These are phyloP conservation scores for Coleophoma cylindrospora DNA, from an alignment of 2,329 filamentous ascomycete genomes.

Conservation along the genomic window DNA sequence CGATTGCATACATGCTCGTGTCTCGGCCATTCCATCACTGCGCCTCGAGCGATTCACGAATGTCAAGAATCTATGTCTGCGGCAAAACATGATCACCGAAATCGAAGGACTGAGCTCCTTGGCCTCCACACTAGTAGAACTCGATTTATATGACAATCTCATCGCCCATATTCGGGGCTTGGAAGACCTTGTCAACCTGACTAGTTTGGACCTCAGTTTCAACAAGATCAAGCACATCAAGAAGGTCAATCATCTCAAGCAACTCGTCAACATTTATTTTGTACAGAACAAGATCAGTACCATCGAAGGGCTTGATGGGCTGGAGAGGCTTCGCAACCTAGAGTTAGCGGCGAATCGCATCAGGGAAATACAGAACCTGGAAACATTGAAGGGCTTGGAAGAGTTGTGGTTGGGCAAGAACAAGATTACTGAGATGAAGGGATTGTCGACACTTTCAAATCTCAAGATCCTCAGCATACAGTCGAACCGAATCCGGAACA, in stretches of 20 bases:
- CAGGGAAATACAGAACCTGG: constrained; percentile 80
- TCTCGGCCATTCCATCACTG: constrained; percentile 72
- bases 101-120: constrained; percentile 70
- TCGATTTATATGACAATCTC: constrained; percentile 96
- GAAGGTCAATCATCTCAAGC: constrained; percentile 69
- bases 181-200: constrained; percentile 71
- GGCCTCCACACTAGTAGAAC: constrained; percentile 65
- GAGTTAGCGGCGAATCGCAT: constrained; percentile 93
- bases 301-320: constrained; percentile 77
- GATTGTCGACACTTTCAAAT: constrained; percentile 69
- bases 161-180: constrained; percentile 83
- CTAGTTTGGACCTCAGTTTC: constrained; percentile 85
- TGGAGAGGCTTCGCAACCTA: constrained; percentile 73
- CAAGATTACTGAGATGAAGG: constrained; percentile 81
- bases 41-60: constrained; percentile 79
- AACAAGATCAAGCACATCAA: constrained; percentile 99
- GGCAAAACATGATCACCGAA: constrained; percentile 82
- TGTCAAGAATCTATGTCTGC: constrained; percentile 75
- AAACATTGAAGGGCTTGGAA: constrained; percentile 70
- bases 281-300: constrained; percentile 89
- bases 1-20: constrained; percentile 81
- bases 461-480: constrained; percentile 90
- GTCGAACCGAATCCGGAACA: constrained; percentile 81
- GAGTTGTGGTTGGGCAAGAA: constrained; percentile 95
- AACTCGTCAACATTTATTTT: constrained; percentile 81